These are phyloP conservation scores for Sclerotinia trifoliorum DNA, from an alignment of 2,329 filamentous ascomycete species.

Conservation along the genomic window DNA sequence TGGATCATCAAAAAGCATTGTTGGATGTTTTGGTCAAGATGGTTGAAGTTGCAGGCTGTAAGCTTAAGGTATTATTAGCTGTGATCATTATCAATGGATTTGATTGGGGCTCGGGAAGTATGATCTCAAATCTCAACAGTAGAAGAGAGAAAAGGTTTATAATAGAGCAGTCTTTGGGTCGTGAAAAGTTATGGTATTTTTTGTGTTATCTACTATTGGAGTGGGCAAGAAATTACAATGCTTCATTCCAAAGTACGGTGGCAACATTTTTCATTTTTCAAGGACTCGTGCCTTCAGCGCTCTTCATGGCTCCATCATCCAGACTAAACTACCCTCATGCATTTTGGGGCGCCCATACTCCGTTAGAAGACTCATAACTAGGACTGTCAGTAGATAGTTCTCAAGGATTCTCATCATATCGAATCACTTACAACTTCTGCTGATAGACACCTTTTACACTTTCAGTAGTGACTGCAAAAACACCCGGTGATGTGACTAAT, in stretches of 20 bases:
- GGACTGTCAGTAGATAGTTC: neutral
- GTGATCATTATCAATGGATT: neutral
- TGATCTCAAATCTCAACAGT: too few relatives aligned
- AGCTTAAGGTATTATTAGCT: neutral
- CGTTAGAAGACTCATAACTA: neutral
- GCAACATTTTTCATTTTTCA: too few relatives aligned
- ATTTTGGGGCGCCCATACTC: neutral
- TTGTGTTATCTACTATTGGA: too few relatives aligned
- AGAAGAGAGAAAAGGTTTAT: too few relatives aligned
- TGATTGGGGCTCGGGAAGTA: neutral
- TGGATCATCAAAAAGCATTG: neutral
- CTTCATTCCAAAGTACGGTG: too few relatives aligned
- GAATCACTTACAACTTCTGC: neutral
- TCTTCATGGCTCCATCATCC: neutral
- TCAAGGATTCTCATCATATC: fast-evolving
- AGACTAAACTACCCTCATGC: neutral
- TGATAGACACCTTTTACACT: neutral
- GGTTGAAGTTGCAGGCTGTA: neutral
- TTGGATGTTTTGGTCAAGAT: neutral
- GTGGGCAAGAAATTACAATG: too few relatives aligned
- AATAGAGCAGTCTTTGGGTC: too few relatives aligned
- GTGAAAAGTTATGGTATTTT: too few relatives aligned
- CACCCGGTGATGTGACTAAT: neutral
- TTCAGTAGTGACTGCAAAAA: neutral
- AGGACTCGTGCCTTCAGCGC: too few relatives aligned